Percentiles rank a stretch among this genome's conserved stretches.
phyloP scores from a whole-genome alignment of 495 filamentous ascomycete species.

The Hypoxylon intermedium region DNA sequence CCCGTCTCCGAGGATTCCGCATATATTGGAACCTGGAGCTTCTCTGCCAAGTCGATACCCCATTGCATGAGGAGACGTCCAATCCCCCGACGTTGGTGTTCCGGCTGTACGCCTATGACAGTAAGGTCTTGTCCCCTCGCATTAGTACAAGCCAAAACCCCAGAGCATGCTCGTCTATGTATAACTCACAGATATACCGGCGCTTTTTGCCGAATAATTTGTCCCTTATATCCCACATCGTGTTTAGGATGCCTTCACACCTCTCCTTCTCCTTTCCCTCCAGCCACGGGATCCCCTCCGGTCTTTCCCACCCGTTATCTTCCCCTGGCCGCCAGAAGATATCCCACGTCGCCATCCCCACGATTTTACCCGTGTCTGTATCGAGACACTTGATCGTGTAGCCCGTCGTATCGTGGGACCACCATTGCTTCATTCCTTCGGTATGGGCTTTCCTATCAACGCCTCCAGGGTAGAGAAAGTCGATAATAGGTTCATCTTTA shows the following conservation, averaged over 20 bases:
- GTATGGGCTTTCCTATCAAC: slow-evolving; percentile 45
- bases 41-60: slow-evolving; percentile 53
- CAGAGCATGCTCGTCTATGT: too few species aligned
- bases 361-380: slow-evolving; percentile 40
- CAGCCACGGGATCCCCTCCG: slow-evolving; percentile 42
- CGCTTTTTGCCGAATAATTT: slow-evolving; percentile 37
- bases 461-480: slow-evolving; percentile 46
- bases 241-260: slow-evolving; percentile 37
- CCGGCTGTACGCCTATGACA: slow-evolving; percentile 44
- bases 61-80: slow-evolving; percentile 51
- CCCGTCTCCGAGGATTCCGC: slow-evolving; percentile 53
- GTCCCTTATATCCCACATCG: slow-evolving; percentile 45
- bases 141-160: neutral
- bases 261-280: slow-evolving; percentile 41
- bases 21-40: slow-evolving; percentile 49
- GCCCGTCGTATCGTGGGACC: slow-evolving; percentile 40
- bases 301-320: slow-evolving; percentile 34
- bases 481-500: slow-evolving; percentile 40
- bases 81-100: slow-evolving; percentile 49
- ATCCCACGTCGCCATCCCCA: slow-evolving; percentile 48
- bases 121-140: slow-evolving; percentile 39
- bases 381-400: slow-evolving; percentile 53
- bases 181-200: slow-evolving; percentile 45
- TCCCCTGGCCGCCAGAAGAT: slow-evolving; percentile 31
- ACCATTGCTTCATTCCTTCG: slow-evolving; percentile 43